Evolutionary conservation across 345 rosid genomes (phyloP).

Genomic region (Nephelium lappaceum): DNA sequence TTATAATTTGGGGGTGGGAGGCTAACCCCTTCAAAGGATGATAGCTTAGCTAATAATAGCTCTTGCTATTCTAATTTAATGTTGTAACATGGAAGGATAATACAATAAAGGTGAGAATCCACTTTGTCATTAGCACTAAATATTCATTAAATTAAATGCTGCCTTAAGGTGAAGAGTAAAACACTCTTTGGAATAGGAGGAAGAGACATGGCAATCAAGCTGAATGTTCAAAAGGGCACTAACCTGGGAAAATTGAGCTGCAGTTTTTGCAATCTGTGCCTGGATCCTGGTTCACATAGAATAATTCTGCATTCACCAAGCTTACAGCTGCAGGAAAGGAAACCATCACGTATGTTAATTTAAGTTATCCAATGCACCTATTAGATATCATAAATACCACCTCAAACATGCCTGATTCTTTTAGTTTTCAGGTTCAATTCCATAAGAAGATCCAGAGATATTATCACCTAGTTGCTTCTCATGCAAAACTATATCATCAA

Average conservation of each 20-base stretch:
- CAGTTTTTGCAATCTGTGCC: constrained; percentile 84
- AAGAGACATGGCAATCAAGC: background rate
- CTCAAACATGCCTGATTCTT: background rate
- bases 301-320: constrained; percentile 92
- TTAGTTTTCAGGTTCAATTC: background rate
- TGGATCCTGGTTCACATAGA: constrained; percentile 80
- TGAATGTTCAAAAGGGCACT: constrained; percentile 10
- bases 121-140: background rate
- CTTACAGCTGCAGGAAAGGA: constrained; percentile 58
- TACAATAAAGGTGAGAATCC: background rate
- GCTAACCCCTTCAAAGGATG: background rate
- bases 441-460: background rate
- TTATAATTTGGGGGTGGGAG: too few relatives aligned
- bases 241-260: constrained; percentile 96
- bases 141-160: background rate
- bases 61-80: too few relatives aligned
- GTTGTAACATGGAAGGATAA: background rate
- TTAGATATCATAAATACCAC: background rate
- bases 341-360: background rate
- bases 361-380: background rate
- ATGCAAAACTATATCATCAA: background rate
- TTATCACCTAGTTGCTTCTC: background rate
- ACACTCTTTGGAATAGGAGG: background rate
- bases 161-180: background rate
- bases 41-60: background rate